These are phyloP conservation scores for Naegleria gruberi DNA, from an alignment of 208 protist genomes.

Conservation along the genomic window DNA sequence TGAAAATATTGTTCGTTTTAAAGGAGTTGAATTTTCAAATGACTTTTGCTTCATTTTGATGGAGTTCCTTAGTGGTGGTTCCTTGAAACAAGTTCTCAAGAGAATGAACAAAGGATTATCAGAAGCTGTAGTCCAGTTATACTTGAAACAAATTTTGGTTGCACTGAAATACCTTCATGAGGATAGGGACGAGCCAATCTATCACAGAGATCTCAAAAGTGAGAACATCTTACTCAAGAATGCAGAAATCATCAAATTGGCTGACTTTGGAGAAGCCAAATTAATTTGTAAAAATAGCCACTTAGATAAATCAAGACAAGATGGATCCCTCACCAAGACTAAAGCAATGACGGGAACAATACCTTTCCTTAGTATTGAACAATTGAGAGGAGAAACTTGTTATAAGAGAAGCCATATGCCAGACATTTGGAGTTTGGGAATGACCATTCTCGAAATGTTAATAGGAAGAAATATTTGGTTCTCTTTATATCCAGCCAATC, in stretches of 20 bases:
- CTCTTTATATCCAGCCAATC: not conserved
- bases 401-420: not conserved
- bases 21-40: constrained; percentile 29
- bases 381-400: not conserved
- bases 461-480: not conserved
- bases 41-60: not conserved
- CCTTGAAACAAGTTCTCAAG: not conserved
- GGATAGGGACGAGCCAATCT: not conserved
- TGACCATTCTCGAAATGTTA: not conserved
- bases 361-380: not conserved
- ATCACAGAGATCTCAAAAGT: not conserved
- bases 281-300: not conserved
- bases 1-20: constrained; percentile 46
- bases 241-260: not conserved
- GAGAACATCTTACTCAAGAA: not conserved
- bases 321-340: not conserved
- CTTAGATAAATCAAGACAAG: not conserved
- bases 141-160: not conserved
- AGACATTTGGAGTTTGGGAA: not conserved
- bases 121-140: not conserved
- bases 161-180: not conserved
- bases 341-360: not conserved
- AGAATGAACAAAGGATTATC: not conserved
- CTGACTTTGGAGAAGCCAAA: not conserved
- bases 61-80: not conserved